Base-by-base conservation (phyloP, 2,329 filamentous ascomycete genomes). In the Zasmidium angulare region DNA sequence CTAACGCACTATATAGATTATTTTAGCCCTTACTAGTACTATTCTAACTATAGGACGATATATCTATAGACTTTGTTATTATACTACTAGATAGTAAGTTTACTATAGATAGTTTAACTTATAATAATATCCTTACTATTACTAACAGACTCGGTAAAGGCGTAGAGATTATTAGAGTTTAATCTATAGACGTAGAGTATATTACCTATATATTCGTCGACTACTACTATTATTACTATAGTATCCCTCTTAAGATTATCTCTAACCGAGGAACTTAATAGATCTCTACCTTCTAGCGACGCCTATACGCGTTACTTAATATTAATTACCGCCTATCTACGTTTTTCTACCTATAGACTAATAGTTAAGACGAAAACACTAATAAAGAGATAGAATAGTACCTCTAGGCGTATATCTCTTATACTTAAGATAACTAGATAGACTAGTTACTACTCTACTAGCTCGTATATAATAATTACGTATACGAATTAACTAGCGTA, bases 311-410 rank as follows among this genome's bases (percentile, higher is more conserved):
- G 19, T n/a, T n/a, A n/a, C n/a, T n/a, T n/a, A n/a, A n/a, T n/a
- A n/a, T n/a, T n/a, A n/a, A n/a, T n/a, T n/a, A 50, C 4, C 23
- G 31, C 9, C 19, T 56, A 4, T 50, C 23, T 21, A 56, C 47
- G 1, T 2, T 40, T 21, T 55, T 55, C 52, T 24, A 55, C 20
- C 52, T 40, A 29, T 22, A 24, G 19, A 55, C 22, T 6, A 21
- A 50, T 24, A 22, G 24, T 2, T 46, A 56, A 29, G 22, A 23
- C 3, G 19, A 56, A 46, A 50, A 46, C 14, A 50, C 26, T 9
- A 56, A 56, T 46, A 22, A 50, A 46, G 22, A 43, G 21, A 1
- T 56, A 50, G 46, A 56, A 24, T 17, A 36, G 6, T 56, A 56
- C 22, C 23, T 56, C 3, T 6, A 19, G 4, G 7, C 46, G 1